A percentile compares a stretch with the other conserved stretches of the same genome.
Evolutionary conservation across 139 green algal species (phyloP).

Genomic region (Chlorella sp.): DNA sequence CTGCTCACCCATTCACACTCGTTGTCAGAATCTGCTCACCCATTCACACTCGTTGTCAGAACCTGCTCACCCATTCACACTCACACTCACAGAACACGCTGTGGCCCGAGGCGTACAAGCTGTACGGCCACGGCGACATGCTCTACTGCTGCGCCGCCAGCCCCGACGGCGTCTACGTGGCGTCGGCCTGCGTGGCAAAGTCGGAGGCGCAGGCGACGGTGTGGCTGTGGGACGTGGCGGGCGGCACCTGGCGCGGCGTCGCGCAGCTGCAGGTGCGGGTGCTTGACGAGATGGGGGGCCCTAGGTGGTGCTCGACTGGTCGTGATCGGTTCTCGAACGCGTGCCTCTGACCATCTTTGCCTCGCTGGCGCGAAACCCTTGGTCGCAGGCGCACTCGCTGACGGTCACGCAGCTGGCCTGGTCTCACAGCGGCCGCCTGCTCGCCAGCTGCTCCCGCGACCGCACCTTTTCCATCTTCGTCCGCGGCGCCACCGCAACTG

Average conservation of each 20-base stretch:
- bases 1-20: neutral
- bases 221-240: constrained; percentile 25
- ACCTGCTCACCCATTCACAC: neutral
- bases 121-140: constrained; percentile 96
- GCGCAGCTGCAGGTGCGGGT: constrained; percentile 27
- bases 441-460: constrained; percentile 23
- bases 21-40: neutral
- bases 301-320: neutral
- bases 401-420: constrained; percentile 92
- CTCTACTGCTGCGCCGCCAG: constrained; percentile 64
- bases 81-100: constrained; percentile 69
- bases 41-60: neutral
- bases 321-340: neutral
- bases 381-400: constrained; percentile 69
- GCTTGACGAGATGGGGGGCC: neutral
- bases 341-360: neutral
- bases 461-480: constrained; percentile 24
- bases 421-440: constrained; percentile 15
- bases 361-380: neutral
- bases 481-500: too few relatives aligned
- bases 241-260: constrained; percentile 26
- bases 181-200: constrained; percentile 63
- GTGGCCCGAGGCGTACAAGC: constrained; percentile 89
- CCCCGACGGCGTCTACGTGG: constrained; percentile 51
- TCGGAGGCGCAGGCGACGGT: constrained; percentile 37